phyloP scores from a whole-genome alignment of 164 flowering plant genomes.

The Platanus orientalis region DNA sequence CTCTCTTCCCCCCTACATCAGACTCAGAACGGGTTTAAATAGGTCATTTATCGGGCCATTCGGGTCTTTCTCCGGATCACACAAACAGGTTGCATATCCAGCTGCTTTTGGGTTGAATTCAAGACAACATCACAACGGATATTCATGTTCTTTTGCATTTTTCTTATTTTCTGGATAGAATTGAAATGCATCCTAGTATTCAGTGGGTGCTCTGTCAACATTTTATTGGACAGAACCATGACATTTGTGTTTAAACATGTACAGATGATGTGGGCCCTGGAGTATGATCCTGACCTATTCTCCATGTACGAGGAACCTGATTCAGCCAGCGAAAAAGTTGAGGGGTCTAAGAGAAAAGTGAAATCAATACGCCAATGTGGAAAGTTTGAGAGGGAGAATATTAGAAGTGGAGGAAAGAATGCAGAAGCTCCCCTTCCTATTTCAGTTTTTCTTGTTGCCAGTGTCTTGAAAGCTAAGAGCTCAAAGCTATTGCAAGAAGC shows the following conservation, averaged over 20 bases:
- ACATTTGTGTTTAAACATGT: slow-evolving; percentile 11
- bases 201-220: too few species aligned
- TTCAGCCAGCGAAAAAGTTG: slow-evolving; percentile 36
- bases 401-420: slow-evolving; percentile 60
- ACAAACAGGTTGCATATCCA: too few species aligned
- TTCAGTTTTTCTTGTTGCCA: slow-evolving; percentile 94
- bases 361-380: slow-evolving; percentile 77
- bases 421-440: slow-evolving; percentile 72
- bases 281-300: slow-evolving; percentile 81
- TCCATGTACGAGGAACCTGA: slow-evolving; percentile 60
- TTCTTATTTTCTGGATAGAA: too few species aligned
- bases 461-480: slow-evolving; percentile 90
- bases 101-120: too few species aligned
- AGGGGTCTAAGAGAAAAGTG: slow-evolving; percentile 53
- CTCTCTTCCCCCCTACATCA: too few species aligned
- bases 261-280: slow-evolving; percentile 99
- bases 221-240: not conserved
- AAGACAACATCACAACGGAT: too few species aligned
- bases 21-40: too few species aligned
- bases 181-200: too few species aligned
- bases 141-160: too few species aligned
- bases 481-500: slow-evolving; percentile 81
- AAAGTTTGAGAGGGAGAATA: slow-evolving; percentile 85
- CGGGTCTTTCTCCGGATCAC: too few species aligned
- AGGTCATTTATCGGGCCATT: too few species aligned